Conservation (phyloP, 768 basidiomycete species). For the Mycena olivaceomarginata region DNA sequence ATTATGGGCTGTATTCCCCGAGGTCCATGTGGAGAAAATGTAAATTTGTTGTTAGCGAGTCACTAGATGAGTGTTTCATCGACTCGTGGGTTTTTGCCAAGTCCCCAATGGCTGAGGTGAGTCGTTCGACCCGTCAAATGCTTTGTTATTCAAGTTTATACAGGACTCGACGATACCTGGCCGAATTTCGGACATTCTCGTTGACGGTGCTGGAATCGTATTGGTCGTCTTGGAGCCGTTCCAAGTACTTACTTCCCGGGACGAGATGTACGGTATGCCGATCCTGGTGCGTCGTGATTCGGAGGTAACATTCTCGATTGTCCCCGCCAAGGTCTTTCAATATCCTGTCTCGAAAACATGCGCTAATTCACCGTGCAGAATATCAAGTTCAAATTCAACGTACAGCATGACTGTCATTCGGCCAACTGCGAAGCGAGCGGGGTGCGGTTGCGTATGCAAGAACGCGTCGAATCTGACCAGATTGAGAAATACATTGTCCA, state of each 20-base stretch:
- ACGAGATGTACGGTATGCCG: background rate
- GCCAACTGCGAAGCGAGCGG: slow-evolving; percentile 38
- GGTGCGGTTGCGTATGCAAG: slow-evolving; percentile 32
- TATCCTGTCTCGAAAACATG: background rate
- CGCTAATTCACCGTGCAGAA: background rate
- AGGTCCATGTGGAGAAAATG: background rate
- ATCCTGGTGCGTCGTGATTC: background rate
- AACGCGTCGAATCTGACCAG: slow-evolving; percentile 35
- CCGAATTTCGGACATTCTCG: background rate
- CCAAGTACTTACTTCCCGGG: background rate
- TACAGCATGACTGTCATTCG: slow-evolving; percentile 44
- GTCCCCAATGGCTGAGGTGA: background rate
- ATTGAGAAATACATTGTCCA: slow-evolving; percentile 37
- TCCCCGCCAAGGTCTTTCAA: background rate
- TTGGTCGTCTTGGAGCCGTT: background rate
- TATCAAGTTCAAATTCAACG: slow-evolving; percentile 46
- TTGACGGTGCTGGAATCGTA: background rate
- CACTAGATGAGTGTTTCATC: background rate
- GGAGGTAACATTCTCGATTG: background rate
- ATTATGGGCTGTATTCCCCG: background rate
- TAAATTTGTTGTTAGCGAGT: background rate
- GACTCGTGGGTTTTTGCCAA: background rate
- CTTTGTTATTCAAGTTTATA: too few relatives aligned
- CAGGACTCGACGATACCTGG: background rate
- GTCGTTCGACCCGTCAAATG: too few relatives aligned